Evolutionary conservation across 2,329 filamentous ascomycete species (phyloP).

Genomic region (Fusarium circinatum): DNA sequence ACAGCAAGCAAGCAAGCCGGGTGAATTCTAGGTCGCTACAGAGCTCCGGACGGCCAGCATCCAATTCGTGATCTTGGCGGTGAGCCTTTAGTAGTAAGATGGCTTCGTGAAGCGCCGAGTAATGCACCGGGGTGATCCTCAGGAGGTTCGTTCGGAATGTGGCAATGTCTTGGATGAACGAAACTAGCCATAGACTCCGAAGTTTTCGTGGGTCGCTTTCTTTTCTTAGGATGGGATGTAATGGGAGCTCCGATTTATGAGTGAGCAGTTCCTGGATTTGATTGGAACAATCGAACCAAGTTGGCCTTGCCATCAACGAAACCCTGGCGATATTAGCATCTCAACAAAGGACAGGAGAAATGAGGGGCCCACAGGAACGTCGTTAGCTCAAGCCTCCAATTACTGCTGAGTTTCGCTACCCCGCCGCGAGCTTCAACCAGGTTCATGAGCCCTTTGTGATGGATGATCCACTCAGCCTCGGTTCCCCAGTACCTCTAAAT

Average conservation of each 20-base stretch:
- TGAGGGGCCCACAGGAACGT: not conserved
- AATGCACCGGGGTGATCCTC: not conserved
- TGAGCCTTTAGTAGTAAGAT: not conserved
- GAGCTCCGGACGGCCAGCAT: not conserved
- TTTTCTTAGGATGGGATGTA: not conserved
- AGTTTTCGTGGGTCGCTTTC: not conserved
- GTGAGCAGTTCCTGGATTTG: not conserved
- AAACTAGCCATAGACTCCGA: not conserved
- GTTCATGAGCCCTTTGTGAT: slow-evolving; percentile 6
- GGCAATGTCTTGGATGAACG: slow-evolving; percentile 1
- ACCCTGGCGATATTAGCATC: not conserved
- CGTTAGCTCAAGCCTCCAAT: slow-evolving; percentile 10
- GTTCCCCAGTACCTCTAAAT: slow-evolving; percentile 9
- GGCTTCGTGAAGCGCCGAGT: not conserved
- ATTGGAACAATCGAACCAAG: slow-evolving; percentile 14
- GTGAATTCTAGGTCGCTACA: not conserved
- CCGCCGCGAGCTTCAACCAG: not conserved
- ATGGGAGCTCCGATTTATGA: not conserved
- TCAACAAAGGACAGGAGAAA: not conserved
- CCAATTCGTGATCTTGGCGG: not conserved
- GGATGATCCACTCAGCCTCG: slow-evolving; percentile 4
- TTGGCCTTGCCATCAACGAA: not conserved
- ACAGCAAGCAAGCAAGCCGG: not conserved
- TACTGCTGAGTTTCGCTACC: not conserved
- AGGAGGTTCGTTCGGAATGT: not conserved